Evolutionary conservation across 2,329 filamentous ascomycete genomes (phyloP).

Genomic region (Hirsutella minnesotensis): DNA sequence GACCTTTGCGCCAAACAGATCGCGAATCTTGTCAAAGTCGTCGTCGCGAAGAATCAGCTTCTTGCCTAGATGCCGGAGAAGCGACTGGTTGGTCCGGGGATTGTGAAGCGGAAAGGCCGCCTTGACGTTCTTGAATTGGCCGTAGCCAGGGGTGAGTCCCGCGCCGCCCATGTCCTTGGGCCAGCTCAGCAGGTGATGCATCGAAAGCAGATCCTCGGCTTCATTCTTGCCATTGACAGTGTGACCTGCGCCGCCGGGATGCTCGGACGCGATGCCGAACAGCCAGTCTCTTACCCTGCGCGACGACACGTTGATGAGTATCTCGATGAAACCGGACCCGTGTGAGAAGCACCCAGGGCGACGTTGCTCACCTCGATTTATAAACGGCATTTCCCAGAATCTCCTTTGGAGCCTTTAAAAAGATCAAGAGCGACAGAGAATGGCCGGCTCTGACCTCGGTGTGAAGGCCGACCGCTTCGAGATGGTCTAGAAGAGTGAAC

Average conservation of each 20-base stretch:
- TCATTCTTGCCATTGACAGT: slow-evolving; percentile 39
- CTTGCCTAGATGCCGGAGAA: slow-evolving; percentile 45
- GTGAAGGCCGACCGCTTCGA: slow-evolving; percentile 52
- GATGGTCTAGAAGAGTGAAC: slow-evolving; percentile 39
- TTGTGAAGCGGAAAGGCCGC: slow-evolving; percentile 54
- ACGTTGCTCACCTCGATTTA: slow-evolving; percentile 21
- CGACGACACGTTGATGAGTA: no score
- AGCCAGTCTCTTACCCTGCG: slow-evolving; percentile 63
- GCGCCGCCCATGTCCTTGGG: slow-evolving; percentile 47
- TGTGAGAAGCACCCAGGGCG: no score
- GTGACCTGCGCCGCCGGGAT: slow-evolving; percentile 44
- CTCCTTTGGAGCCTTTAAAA: slow-evolving; percentile 50
- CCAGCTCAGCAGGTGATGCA: slow-evolving; percentile 56
- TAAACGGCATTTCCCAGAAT: slow-evolving; percentile 55
- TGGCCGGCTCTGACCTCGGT: slow-evolving; percentile 62
- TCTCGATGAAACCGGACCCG: no score
- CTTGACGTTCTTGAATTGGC: slow-evolving; percentile 48
- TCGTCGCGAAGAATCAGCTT: slow-evolving; percentile 35
- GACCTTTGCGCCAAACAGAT: slow-evolving; percentile 49
- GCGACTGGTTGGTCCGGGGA: slow-evolving; percentile 38
- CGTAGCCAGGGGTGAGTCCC: slow-evolving; percentile 44
- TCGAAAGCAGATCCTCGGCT: slow-evolving; percentile 57
- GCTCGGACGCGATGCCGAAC: slow-evolving; percentile 52
- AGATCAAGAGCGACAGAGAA: slow-evolving; percentile 54
- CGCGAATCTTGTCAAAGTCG: slow-evolving; percentile 46